A percentile compares a stretch with the other conserved stretches of the same genome.
Conservation (phyloP, 2,329 filamentous ascomycete genomes). For the Passalora sequoiae region DNA sequence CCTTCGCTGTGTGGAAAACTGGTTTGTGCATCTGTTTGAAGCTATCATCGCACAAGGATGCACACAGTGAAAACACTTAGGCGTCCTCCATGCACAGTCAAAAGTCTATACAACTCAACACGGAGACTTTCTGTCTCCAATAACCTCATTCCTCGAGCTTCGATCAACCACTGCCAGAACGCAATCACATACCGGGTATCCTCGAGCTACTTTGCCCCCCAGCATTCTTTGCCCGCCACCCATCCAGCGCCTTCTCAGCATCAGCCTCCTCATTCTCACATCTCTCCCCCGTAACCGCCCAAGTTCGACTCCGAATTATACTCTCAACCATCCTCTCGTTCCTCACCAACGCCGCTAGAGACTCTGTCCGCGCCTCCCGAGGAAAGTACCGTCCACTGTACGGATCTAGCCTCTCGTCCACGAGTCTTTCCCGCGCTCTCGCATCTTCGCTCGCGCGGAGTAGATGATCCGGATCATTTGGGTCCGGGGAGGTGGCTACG, state of each 20-base stretch:
- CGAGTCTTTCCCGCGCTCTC: conserved; percentile 64
- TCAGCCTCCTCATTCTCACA: conserved; percentile 61
- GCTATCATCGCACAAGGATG: too few species aligned
- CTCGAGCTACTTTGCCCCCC: too few species aligned
- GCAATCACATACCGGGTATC: too few species aligned
- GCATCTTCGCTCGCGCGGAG: conserved; percentile 65
- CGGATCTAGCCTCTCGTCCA: conserved; percentile 86
- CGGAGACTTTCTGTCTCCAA: too few species aligned
- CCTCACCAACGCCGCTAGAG: conserved; percentile 65
- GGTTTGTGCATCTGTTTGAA: too few species aligned
- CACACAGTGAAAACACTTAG: too few species aligned
- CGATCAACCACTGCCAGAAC: too few species aligned
- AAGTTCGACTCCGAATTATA: conserved; percentile 76
- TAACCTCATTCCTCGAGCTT: too few species aligned
- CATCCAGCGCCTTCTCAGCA: conserved; percentile 57
- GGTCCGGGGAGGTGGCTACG: conserved; percentile 82
- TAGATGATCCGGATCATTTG: conserved; percentile 73
- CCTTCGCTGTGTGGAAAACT: too few species aligned
- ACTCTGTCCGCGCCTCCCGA: conserved; percentile 72
- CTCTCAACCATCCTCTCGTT: conserved; percentile 72
- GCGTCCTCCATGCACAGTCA: too few species aligned
- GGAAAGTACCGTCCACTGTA: conserved; percentile 83
- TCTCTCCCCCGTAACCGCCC: conserved; percentile 69
- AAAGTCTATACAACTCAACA: too few species aligned
- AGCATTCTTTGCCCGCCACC: conserved; percentile 51